Evolutionary conservation across 768 basidiomycete species (phyloP).

Genomic region (Terana coerulea): DNA sequence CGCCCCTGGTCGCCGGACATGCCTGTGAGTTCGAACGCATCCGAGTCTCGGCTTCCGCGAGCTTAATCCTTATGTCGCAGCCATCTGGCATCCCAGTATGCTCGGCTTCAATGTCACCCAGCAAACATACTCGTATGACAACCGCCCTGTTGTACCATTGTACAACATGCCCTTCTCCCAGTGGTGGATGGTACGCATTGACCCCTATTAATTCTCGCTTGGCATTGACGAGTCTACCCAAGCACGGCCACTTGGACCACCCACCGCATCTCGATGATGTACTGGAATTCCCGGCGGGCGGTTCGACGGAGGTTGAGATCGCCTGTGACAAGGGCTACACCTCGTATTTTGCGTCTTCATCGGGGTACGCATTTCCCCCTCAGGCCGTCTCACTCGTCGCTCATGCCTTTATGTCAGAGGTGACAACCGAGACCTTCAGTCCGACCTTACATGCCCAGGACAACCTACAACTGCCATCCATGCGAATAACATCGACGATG

Average conservation of each 20-base stretch:
- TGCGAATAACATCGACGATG: slow-evolving; percentile 42
- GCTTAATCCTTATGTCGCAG: slow-evolving; percentile 30
- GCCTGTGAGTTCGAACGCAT: too few relatives aligned
- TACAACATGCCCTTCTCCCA: slow-evolving; percentile 35
- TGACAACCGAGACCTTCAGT: slow-evolving; percentile 43
- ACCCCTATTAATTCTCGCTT: neutral
- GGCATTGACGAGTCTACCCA: neutral
- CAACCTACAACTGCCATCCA: slow-evolving; percentile 44
- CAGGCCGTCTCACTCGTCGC: slow-evolving; percentile 18
- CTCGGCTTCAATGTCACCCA: slow-evolving; percentile 66
- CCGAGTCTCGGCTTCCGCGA: too few relatives aligned
- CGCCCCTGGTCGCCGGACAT: too few relatives aligned
- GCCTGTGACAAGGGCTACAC: slow-evolving; percentile 59
- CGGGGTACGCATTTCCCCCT: slow-evolving; percentile 1
- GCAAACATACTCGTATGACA: slow-evolving; percentile 53
- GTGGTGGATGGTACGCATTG: slow-evolving; percentile 47
- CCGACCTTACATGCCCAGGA: slow-evolving; percentile 42
- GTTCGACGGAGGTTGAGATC: slow-evolving; percentile 46
- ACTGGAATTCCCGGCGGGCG: slow-evolving; percentile 54
- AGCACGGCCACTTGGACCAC: slow-evolving; percentile 49
- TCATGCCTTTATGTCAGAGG: slow-evolving; percentile 35
- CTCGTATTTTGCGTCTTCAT: slow-evolving; percentile 43
- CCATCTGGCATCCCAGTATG: slow-evolving; percentile 55
- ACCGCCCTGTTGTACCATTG: slow-evolving; percentile 51
- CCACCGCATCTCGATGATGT: slow-evolving; percentile 53